Base-by-base conservation (phyloP, 2,329 filamentous ascomycete genomes). In the Colletotrichum salicis region DNA sequence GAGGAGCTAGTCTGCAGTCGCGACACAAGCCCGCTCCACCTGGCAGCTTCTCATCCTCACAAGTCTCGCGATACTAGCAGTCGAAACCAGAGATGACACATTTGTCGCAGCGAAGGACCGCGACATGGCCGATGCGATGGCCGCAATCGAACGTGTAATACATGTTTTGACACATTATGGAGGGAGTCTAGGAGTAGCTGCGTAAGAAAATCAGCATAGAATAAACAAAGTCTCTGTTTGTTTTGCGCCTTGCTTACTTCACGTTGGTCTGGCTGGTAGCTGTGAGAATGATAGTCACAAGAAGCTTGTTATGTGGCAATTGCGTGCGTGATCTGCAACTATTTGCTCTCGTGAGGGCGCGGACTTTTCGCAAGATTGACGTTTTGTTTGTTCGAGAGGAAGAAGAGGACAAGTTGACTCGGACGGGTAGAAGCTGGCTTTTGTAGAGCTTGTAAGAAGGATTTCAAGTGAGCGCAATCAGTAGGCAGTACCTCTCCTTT, bases 131-230 rank as follows among this genome's bases (percentile, higher is more conserved):
- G n/a, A 65, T 65, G 37, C 63, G 63, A 27, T 65, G 63, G 29
- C 63, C 63, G 52, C 63, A 65, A 19, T 65, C n/a, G 54, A 48
- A 65, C 6, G 63, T 65, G 35, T 48, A 65, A 4, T 31, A 58
- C n/a, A 35, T 22, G 41, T 63, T 48, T 13, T 54, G 19, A 29
- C 60, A 63, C 60, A 63, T 63, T 8, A 22, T 31, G 54, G 54
- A 19, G 29, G 54, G 35, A 48, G 41, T 48, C 3, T 11, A 22
- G 8, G 19, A 48, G 41, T 22, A n/a, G n/a, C 37, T 41, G 15
- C 13, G 37, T 19, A 15, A 41, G 13, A 41, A 7, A 41, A 41
- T 41, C 6, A 41, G 37, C 37, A 41, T 41, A 41, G 3, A 41
- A 41, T 13, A 48, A 48, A 4, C 2, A 48, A 22, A 19, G 4